Conservation (phyloP, 192 early-diverging fungal genomes). For the Coemansia guatemalensis region DNA sequence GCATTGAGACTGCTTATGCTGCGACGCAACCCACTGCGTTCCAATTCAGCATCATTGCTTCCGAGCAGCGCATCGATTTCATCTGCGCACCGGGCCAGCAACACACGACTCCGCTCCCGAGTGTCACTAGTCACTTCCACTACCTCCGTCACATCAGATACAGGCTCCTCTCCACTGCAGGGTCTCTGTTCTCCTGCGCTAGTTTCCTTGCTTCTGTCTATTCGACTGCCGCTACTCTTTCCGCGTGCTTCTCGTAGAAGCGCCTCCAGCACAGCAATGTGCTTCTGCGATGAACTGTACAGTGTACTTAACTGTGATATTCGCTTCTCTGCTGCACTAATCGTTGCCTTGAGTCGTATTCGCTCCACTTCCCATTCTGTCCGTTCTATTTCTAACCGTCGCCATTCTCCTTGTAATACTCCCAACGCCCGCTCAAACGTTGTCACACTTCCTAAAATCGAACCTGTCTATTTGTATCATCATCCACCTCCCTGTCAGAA, state of each 20-base stretch:
- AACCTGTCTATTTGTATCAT: constrained; percentile 8
- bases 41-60: neutral
- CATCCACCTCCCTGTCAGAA: no score
- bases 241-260: constrained; percentile 4
- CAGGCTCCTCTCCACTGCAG: neutral
- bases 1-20: constrained; percentile 1
- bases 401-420: constrained; percentile 38
- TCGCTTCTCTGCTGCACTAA: constrained; percentile 44
- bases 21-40: neutral
- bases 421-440: constrained; percentile 41
- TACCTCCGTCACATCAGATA: constrained; percentile 9
- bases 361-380: constrained; percentile 49
- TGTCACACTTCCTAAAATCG: constrained; percentile 1
- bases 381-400: constrained; percentile 45
- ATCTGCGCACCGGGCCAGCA: constrained; percentile 29
- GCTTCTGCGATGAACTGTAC: constrained; percentile 28
- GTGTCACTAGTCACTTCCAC: constrained; percentile 17
- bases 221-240: neutral
- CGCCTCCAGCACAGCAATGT: constrained; percentile 30
- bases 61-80: constrained; percentile 38
- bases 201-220: neutral
- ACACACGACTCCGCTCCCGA: constrained; percentile 20
- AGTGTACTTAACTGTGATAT: constrained; percentile 25
- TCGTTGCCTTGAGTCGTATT: constrained; percentile 37
- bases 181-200: neutral